Base-by-base conservation (phyloP, 768 basidiomycete genomes). In the Rhodotorula babjevae region DNA sequence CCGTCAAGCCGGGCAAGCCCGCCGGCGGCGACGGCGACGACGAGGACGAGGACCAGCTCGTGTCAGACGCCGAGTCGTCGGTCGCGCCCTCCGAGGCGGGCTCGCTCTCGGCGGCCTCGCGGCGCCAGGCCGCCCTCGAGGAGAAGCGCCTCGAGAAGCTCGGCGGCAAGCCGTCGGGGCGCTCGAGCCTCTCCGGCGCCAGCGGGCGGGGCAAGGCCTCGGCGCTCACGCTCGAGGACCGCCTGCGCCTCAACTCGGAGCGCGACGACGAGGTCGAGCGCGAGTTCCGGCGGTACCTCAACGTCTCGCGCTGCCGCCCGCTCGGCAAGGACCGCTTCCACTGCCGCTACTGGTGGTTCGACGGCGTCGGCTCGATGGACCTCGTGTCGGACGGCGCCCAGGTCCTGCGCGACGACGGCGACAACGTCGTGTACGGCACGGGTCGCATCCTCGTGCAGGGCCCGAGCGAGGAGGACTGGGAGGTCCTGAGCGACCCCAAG, bases 331-430 rank as follows among this genome's bases (percentile, higher is more conserved):
- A 99, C 80, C 86, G 96, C 65, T 99, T 97, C 82, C 90, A 91
- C 79, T 95, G 96, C 80, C 87, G 91, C 46, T 84, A 96, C 70
- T 99, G 95, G 95, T 99, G 95, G 95, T 92, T 97, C 79, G 95
- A 99, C 81, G 95, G 95, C 18, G 86, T 93, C 85, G 95, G 95
- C 14, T 88, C 89, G 11, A 89, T 77, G 74, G 67, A 71, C 23
- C 69, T 79, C 29, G 49, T 74, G 29, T 36, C 44, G 29, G 12
- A 56, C 33, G 40, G 66, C 65, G 27, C 31, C 16, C n/a, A 7
- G 14, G 53, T 55, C 53, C 53, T 55, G 27, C n/a, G 29, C 6
- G 73, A 50, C 3, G 33, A 56, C 27, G 88, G 87, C 74, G 90
- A 90, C 25, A 90, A 90, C 8, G 86, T 87, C 42, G 86, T 89